Conservation (phyloP, 306 rosid species). For the Cicer cuneatum region DNA sequence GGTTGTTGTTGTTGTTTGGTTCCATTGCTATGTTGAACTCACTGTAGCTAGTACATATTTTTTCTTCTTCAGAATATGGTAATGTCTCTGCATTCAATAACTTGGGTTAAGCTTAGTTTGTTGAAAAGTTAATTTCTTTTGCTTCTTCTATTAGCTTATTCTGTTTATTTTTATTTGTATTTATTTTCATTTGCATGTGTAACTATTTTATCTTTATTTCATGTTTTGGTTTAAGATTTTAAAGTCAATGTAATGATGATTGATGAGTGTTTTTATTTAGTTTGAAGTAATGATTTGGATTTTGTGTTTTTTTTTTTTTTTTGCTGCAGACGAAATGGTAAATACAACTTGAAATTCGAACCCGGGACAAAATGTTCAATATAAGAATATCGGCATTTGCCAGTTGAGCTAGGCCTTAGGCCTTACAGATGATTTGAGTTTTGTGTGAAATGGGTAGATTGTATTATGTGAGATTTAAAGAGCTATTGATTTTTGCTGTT, state of each 20-base stretch:
- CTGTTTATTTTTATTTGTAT: too few species aligned
- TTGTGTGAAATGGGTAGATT: constrained; percentile 40
- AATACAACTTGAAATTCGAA: too few species aligned
- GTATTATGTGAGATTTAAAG: constrained; percentile 12
- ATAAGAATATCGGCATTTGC: too few species aligned
- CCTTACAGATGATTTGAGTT: neutral
- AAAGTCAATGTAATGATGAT: neutral
- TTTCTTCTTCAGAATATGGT: neutral
- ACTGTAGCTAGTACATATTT: too few species aligned
- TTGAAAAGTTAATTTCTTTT: neutral
- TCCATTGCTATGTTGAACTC: too few species aligned
- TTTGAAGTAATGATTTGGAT: constrained; percentile 17
- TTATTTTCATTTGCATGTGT: too few species aligned
- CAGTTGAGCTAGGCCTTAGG: too few species aligned
- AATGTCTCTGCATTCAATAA: neutral
- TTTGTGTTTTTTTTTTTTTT: neutral
- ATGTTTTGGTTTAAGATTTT: neutral
- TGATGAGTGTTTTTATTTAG: neutral
- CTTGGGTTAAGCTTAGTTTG: neutral
- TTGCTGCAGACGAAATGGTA: too few species aligned
- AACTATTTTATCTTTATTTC: neutral
- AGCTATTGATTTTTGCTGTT: constrained; percentile 34
- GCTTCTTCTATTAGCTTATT: neutral
- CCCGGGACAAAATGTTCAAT: too few species aligned
- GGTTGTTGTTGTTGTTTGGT: too few species aligned